Percentiles rank a stretch among this genome's conserved stretches.
Evolutionary conservation across 371 early-diverging fungal genomes (phyloP).

Genomic region (Thermomucor indicae-seudaticae): DNA sequence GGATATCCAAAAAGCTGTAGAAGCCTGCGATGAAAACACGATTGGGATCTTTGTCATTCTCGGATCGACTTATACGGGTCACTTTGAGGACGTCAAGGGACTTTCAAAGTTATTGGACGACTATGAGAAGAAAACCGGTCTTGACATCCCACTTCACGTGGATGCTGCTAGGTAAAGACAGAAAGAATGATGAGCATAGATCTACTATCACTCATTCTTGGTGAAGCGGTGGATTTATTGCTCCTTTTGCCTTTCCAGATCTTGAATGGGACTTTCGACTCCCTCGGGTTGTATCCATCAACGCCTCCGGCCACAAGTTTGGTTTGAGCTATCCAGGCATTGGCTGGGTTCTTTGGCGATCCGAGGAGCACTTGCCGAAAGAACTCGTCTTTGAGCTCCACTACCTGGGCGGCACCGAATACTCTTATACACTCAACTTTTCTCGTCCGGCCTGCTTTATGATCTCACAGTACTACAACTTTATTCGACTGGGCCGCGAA

Average conservation of each 20-base stretch:
- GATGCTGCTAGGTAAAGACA: conserved; percentile 54
- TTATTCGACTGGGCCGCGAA: conserved; percentile 61
- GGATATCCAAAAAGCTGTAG: conserved; percentile 46
- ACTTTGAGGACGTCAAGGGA: conserved; percentile 63
- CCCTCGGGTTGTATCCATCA: conserved; percentile 60
- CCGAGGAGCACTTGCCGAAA: conserved; percentile 53
- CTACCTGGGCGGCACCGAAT: conserved; percentile 60
- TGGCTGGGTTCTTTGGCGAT: conserved; percentile 72
- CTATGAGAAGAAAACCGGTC: conserved; percentile 45
- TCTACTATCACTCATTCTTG: neutral
- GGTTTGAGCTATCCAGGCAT: conserved; percentile 65
- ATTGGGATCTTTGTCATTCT: conserved; percentile 64
- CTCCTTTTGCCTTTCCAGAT: conserved; percentile 66
- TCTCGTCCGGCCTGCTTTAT: conserved; percentile 64
- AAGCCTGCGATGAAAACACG: conserved; percentile 68
- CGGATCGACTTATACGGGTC: conserved; percentile 72
- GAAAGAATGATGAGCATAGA: neutral
- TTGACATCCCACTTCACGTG: conserved; percentile 64
- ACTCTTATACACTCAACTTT: conserved; percentile 67
- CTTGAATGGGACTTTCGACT: conserved; percentile 64
- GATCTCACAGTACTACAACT: conserved; percentile 74
- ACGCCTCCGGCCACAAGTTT: conserved; percentile 68
- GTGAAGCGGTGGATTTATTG: conserved; percentile 62
- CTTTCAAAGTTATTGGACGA: conserved; percentile 55
- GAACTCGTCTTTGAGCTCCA: conserved; percentile 66